Evolutionary conservation across 305 asterid species (phyloP), one percentile per base, ranked within the genome.

Genomic region (Rubia tinctorum): DNA sequence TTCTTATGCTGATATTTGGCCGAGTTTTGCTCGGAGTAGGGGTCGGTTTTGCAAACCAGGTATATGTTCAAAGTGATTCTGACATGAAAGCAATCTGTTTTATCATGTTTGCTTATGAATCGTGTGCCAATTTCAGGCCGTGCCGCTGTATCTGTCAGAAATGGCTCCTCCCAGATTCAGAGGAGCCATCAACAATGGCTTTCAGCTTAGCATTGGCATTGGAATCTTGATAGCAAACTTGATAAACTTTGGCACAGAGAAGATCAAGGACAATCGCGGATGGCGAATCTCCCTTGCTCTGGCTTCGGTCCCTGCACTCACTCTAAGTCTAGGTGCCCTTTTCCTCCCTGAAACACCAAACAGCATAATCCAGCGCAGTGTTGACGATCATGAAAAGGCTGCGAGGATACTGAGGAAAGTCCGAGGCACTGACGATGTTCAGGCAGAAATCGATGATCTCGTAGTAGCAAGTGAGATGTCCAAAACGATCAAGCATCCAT

Each of bases 301-400:
- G 73, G 93, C 89, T 25, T 84, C 81, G 2, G 75, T 56, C 42
- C 90, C 90, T 0, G 86, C 90, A 15, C 47, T 68, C 8, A 23
- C 84, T 75, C 79, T 88, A 22, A 79, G 82, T 3, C 1, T 84
- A 0, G 93, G 93, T 23, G 84, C 89, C 0, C 62, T 88, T 23
- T 84, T 88, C 72, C 84, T 88, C 18, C 91, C 93, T 0, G 93
- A 90, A 60, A 88, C 91, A 0, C 91, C 96, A 8, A 88, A 79
- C 80, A 86, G 91, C 62, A 76, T 85, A 70, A 79, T 90, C 56
- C 88, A 88, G 43, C 89, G 71, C 42, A 66, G 71, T 55, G 60
- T n/a, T 47, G 61, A 75, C 42, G 82, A 77, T 49, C 80, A 71
- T 6, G 78, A 42, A 37, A 79, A 79, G 71, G 83, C 68, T 80